A percentile compares a stretch with the other conserved stretches of the same genome.
Evolutionary conservation across 2,329 filamentous ascomycete genomes (phyloP).

Genomic region (Truncatella angustata): DNA sequence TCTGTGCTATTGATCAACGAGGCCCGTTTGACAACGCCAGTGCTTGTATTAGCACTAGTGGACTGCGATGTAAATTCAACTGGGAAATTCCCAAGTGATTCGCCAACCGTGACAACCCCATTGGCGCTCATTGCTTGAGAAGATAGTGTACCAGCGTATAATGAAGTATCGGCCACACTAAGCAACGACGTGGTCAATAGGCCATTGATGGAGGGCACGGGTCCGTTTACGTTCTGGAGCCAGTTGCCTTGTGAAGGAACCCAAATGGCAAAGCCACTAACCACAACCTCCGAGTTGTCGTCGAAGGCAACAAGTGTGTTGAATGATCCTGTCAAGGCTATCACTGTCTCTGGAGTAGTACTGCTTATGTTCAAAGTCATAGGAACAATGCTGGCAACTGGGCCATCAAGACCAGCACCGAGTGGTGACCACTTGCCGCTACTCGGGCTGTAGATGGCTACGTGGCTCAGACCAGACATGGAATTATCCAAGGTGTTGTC

Average conservation of each 20-base stretch:
- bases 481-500: slow-evolving; percentile 65
- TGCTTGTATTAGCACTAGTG: slow-evolving; percentile 26
- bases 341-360: slow-evolving; percentile 65
- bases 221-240: slow-evolving; percentile 73
- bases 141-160: slow-evolving; percentile 81
- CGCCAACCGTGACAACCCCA: slow-evolving; percentile 67
- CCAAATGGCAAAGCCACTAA: slow-evolving; percentile 85
- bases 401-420: slow-evolving; percentile 82
- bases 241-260: slow-evolving; percentile 82
- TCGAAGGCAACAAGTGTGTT: slow-evolving; percentile 67
- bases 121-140: slow-evolving; percentile 72
- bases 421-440: slow-evolving; percentile 73
- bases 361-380: slow-evolving; percentile 76
- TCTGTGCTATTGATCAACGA: slow-evolving; percentile 33
- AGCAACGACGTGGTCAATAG: slow-evolving; percentile 67
- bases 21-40: slow-evolving; percentile 52
- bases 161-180: slow-evolving; percentile 59
- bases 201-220: slow-evolving; percentile 67
- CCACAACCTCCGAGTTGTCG: slow-evolving; percentile 57
- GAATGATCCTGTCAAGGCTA: slow-evolving; percentile 82
- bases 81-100: slow-evolving; percentile 53
- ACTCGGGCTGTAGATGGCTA: slow-evolving; percentile 72
- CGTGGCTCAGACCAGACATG: slow-evolving; percentile 65
- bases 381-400: slow-evolving; percentile 71
- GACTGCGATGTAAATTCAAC: slow-evolving; percentile 50